These are phyloP conservation scores for Aspergillus viridinutans DNA, from an alignment of 2,329 filamentous ascomycete genomes.

Conservation along the genomic window DNA sequence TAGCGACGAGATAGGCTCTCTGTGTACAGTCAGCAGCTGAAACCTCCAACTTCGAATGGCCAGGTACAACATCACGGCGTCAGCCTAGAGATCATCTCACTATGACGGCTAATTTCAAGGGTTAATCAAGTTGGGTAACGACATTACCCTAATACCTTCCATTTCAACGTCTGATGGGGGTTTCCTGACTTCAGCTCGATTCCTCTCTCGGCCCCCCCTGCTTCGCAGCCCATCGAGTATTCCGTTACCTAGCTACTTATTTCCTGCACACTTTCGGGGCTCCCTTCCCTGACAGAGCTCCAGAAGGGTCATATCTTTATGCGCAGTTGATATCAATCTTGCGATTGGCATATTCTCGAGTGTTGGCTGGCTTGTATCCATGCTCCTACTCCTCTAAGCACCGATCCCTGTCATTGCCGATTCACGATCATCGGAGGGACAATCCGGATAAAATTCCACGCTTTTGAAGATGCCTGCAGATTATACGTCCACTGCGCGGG, in stretches of 20 bases:
- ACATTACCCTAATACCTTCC: background rate
- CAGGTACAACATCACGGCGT: background rate
- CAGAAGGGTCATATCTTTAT: background rate
- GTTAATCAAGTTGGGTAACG: background rate
- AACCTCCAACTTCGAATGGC: background rate
- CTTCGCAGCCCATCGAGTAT: background rate
- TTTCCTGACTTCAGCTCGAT: background rate
- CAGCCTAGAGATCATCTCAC: background rate
- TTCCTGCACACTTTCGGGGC: background rate
- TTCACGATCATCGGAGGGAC: background rate
- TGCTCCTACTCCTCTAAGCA: background rate
- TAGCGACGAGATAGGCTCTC: background rate
- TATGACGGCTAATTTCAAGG: background rate
- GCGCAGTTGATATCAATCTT: background rate
- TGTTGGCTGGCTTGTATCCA: background rate
- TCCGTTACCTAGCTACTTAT: background rate
- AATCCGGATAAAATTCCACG: background rate
- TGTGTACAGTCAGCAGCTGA: background rate
- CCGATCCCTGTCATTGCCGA: background rate
- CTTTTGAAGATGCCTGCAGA: conserved; percentile 41
- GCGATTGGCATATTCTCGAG: background rate
- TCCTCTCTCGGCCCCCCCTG: background rate
- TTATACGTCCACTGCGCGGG: conserved; percentile 50
- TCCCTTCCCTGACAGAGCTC: background rate
- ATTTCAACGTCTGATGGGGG: background rate